Evolutionary conservation across 106 monocot genomes (phyloP), one percentile per base, ranked within the genome.

Genomic region (Apostasia ramifera): DNA sequence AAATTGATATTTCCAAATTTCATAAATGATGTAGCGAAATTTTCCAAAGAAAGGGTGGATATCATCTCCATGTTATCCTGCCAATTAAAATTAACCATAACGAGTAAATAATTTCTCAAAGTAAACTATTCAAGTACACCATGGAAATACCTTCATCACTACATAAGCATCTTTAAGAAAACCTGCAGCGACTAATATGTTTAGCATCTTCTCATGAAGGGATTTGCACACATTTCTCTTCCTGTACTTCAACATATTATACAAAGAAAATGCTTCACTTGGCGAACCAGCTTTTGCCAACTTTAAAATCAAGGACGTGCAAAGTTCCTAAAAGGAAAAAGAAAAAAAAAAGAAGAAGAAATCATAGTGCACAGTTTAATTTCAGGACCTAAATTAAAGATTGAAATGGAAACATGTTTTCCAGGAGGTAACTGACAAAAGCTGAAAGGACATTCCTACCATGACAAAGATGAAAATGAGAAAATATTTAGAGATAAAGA

Each of bases 161-260:
- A 95, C 70, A 72, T 92, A 95, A 59, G 91, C 91, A 67, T 95
- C 89, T 74, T 95, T 95, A 43, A 95, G 81, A 80, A 84, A 83
- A 57, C 77, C 77, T 58, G 88, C 88, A 63, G 70, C 53, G 77
- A 95, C 82, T 63, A 95, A 84, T 60, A 95, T 89, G 53, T 77
- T 63, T 47, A 95, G 70, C 61, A 91, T 77, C 63, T 75, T 86
- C 73, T 89, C 86, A 82, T 92, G 95, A 63, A 92, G 80, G 71
- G 86, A 77, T 71, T 86, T 92, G 56, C 76, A 61, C 13, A 89
- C n/a, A 51, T 68, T 89, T 79, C 88, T 76, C 75, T 86, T 91
- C 63, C 89, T 84, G 72, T 86, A 92, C 73, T 83, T 89, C 72
- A 95, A 75, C 88, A 95, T 84, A 73, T 89, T n/a, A n/a, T n/a